Evolutionary conservation across 2,329 filamentous ascomycete genomes (phyloP), one percentile per base, ranked within the genome.

Genomic region (Anthostomella pinea): DNA sequence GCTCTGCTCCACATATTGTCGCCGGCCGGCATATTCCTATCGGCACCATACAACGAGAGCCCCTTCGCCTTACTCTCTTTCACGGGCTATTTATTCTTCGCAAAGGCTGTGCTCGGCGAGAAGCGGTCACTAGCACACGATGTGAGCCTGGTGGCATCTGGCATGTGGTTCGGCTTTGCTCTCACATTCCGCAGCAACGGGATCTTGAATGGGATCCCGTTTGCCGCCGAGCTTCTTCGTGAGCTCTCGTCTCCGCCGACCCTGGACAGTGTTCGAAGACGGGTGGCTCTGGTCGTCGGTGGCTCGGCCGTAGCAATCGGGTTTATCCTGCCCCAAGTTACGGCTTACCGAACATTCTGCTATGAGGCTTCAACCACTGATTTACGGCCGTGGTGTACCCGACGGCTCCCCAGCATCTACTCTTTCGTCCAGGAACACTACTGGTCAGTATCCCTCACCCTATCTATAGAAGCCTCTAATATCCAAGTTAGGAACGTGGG

Each of bases 1-100:
- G 79, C 87, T 3, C 66, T 76, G 11, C 68, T 97, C 31, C 88
- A 97, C 60, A 75, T 95, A 37, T 57, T 97, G 31, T 93, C 87
- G 0, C 91, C 93, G 0, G 93, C 86, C 0, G 91, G 91, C 1
- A 65, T 96, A 3, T 97, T 98, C 58, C 75, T 98, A 13, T 90
- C 85, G 0, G 84, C 90, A 0, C 88, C 91, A 0, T 95, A 93
- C 60, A 75, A 80, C 8, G 93, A 98, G 66, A 80, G 85, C 45
- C 62, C 83, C 0, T 96, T 89, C 61, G 81, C 91, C 0, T 69
- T 86, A 15, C 68, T 95, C 21, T 85, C 85, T 25, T 87, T 96
- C 52, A 50, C 72, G 1, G 93, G 88, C 1, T 81, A 81, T 53
- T 72, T 85, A 19, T 59, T 84, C 30, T 93, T 91, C 58, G 75